Percentiles rank a stretch among this genome's conserved stretches.
Conservation (phyloP, 1,284 basidiomycete species). For the Pascua sp. region DNA sequence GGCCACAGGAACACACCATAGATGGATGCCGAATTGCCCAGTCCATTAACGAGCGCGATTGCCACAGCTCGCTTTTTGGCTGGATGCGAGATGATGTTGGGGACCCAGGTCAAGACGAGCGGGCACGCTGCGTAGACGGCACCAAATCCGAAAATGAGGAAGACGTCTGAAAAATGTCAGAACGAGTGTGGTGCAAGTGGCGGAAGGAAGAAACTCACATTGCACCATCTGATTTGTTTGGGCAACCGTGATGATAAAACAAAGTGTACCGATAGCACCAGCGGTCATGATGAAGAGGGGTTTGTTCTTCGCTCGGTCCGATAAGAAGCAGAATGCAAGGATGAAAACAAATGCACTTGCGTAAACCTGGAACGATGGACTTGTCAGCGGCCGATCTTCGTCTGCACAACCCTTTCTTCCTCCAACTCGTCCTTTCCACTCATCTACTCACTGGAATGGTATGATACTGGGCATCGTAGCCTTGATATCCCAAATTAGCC, state of each 20-base stretch:
- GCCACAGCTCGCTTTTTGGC: conserved; percentile 50
- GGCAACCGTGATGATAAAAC: conserved; percentile 50
- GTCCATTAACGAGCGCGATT: conserved; percentile 48
- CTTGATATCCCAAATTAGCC: conserved; percentile 36
- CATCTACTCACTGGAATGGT: conserved; percentile 48
- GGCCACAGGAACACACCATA: conserved; percentile 55
- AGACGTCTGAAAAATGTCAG: conserved; percentile 32
- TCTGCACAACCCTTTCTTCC: too few species aligned
- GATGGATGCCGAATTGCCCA: conserved; percentile 47
- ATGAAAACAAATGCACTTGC: conserved; percentile 46
- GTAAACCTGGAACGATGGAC: conserved; percentile 23
- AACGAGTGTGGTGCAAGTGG: not conserved
- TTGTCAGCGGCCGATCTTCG: too few species aligned
- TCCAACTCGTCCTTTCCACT: too few species aligned
- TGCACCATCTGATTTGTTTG: conserved; percentile 45
- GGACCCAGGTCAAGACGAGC: conserved; percentile 49
- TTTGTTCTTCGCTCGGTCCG: conserved; percentile 51
- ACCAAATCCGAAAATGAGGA: conserved; percentile 53
- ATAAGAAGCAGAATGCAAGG: conserved; percentile 48
- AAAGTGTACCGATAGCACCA: conserved; percentile 35
- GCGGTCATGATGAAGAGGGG: conserved; percentile 45
- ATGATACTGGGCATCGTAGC: conserved; percentile 51
- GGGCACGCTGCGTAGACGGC: conserved; percentile 52
- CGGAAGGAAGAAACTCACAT: conserved; percentile 17
- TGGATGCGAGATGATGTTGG: conserved; percentile 44